These are phyloP conservation scores for Penicillium tannophilum DNA, from an alignment of 495 filamentous ascomycete species.

Conservation along the genomic window DNA sequence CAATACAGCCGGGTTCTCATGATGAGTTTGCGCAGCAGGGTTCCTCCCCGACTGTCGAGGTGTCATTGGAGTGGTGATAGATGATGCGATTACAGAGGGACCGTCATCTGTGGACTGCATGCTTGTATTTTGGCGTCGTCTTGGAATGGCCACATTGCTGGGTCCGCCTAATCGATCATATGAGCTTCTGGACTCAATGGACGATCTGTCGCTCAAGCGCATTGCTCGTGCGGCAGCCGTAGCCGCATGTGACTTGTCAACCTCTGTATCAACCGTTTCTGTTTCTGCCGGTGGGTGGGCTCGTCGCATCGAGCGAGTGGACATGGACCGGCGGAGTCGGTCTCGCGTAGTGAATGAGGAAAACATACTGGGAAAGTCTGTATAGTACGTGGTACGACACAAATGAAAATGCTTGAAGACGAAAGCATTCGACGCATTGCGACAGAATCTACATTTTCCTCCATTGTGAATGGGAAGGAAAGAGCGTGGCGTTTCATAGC, in stretches of 20 bases:
- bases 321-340: slow-evolving; percentile 61
- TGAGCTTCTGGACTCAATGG: slow-evolving; percentile 30
- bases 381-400: slow-evolving; percentile 20
- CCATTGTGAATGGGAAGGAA: neutral
- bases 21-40: slow-evolving; percentile 7
- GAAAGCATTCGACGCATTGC: neutral
- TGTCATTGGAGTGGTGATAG: slow-evolving; percentile 10
- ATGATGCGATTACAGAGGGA: neutral
- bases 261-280: slow-evolving; percentile 54
- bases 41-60: slow-evolving; percentile 9
- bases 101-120: slow-evolving; percentile 16
- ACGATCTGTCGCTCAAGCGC: slow-evolving; percentile 52
- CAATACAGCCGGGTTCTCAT: slow-evolving; percentile 26
- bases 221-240: slow-evolving; percentile 71
- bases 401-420: slow-evolving; percentile 5
- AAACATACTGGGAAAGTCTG: slow-evolving; percentile 33
- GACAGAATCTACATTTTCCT: neutral
- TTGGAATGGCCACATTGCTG: slow-evolving; percentile 43
- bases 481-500: neutral
- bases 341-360: slow-evolving; percentile 38
- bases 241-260: slow-evolving; percentile 63
- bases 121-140: slow-evolving; percentile 25
- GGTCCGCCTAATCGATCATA: slow-evolving; percentile 39
- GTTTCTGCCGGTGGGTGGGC: slow-evolving; percentile 25
- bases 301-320: slow-evolving; percentile 59